A percentile compares a stretch with the other conserved stretches of the same genome.
Conservation (phyloP, 352 stramenopile genomes). For the Phytophthora capsici region DNA sequence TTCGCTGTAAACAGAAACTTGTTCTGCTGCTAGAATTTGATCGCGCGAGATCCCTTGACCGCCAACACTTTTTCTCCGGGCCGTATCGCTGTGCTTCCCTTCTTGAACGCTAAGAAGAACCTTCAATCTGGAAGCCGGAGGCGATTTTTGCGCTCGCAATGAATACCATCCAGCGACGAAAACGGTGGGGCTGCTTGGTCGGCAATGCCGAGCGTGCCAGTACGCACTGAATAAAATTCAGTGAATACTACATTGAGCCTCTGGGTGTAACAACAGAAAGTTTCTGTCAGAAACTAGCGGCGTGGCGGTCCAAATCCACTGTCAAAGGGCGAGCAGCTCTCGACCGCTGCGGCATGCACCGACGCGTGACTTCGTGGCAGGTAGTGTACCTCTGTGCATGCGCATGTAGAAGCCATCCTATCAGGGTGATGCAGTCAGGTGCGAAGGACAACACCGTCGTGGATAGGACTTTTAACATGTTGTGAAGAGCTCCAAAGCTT, state of each 20-base stretch:
- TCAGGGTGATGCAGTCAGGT: neutral
- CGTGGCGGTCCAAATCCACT: slow-evolving; percentile 15
- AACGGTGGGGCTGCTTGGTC: neutral
- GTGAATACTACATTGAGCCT: no score
- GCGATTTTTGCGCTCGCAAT: slow-evolving; percentile 2
- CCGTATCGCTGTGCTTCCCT: no score
- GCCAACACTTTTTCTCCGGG: neutral
- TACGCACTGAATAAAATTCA: neutral
- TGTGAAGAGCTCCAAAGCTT: slow-evolving; percentile 4
- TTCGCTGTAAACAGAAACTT: neutral
- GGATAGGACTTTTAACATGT: slow-evolving; percentile 5
- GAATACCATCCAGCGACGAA: slow-evolving; percentile 8
- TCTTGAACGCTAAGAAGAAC: slow-evolving; percentile 5
- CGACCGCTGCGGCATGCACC: neutral
- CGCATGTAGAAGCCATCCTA: no score
- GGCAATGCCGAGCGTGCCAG: neutral
- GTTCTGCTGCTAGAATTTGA: neutral
- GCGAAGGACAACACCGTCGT: neutral
- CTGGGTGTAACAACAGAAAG: no score
- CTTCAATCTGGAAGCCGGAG: neutral
- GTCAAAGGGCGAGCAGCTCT: neutral
- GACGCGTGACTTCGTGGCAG: slow-evolving; percentile 4
- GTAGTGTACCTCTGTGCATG: neutral
- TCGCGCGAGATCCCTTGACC: neutral
- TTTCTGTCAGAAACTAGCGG: no score